Evolutionary conservation across 768 basidiomycete genomes (phyloP), one percentile per base, ranked within the genome.

Genomic region (Ramaria sp.): DNA sequence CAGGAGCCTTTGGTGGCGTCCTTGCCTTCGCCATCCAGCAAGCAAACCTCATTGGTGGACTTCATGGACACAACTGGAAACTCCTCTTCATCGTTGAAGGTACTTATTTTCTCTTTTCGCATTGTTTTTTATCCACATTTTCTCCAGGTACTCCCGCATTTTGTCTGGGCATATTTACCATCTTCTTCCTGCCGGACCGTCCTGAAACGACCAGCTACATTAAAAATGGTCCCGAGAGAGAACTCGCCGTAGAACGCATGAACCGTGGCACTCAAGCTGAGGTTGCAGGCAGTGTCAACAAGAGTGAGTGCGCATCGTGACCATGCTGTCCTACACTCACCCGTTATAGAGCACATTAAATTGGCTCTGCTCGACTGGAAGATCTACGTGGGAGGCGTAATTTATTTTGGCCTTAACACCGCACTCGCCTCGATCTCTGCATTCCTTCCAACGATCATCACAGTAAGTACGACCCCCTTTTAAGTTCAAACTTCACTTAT

Each of bases 1-100:
- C 89, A 4, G 88, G 88, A 22, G 89, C 89, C 5, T 91, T 91
- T 59, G 87, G 88, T 13, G 88, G 89, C n/a, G 70, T 90, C 46
- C 79, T 91, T 42, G 88, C 89, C 3, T 91, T 86, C 60, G 89
- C 87, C 1, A 73, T 91, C 10, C 84, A 88, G 61, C 78, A 88
- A 64, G 74, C 73, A 1, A 68, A 81, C 54, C 60, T 58, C n/a
- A 22, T 15, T 19, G 48, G 48, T 24, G 4, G 30, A 3, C 48
- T 73, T 0, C 62, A 74, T 4, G 67, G 84, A 31, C 65, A 72
- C 10, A 72, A 80, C 58, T 83, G 80, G 86, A 74, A 78, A 54
- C 71, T 85, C 20, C 68, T 90, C 4, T 89, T 89, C 68, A 79
- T 91, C 60, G 73, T 89, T 39, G 87, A 54, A 90, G 75, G 84